These are phyloP conservation scores for Geotrichum klebahnii DNA, from an alignment of 1,139 yeast species.

Conservation along the genomic window DNA sequence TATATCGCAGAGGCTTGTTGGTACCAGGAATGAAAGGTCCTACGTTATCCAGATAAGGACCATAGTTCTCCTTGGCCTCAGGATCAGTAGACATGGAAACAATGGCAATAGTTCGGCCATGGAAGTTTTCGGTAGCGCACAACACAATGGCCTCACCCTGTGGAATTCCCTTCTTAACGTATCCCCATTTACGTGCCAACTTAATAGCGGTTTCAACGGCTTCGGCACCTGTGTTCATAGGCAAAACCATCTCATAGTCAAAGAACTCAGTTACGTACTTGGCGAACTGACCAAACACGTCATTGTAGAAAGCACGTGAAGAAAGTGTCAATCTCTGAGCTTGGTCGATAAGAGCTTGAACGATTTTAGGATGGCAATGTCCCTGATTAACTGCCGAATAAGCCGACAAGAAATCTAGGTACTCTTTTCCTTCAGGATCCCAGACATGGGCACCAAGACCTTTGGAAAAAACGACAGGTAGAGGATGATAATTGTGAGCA, in stretches of 20 bases:
- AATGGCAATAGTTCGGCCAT: slow-evolving; percentile 93
- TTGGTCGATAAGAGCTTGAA: slow-evolving; percentile 80
- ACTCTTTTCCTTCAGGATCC: slow-evolving; percentile 84
- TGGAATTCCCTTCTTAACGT: slow-evolving; percentile 78
- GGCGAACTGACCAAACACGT: slow-evolving; percentile 81
- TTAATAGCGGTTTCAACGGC: slow-evolving; percentile 95
- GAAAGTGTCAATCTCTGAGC: slow-evolving; percentile 79
- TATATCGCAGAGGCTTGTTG: slow-evolving; percentile 38
- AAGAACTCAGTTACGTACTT: slow-evolving; percentile 85
- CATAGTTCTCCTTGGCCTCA: slow-evolving; percentile 83
- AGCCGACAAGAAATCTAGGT: slow-evolving; percentile 80
- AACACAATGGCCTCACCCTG: slow-evolving; percentile 79
- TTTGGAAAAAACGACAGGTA: slow-evolving; percentile 86
- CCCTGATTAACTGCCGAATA: slow-evolving; percentile 98
- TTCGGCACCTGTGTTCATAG: slow-evolving; percentile 98
- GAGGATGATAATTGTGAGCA: slow-evolving; percentile 95
- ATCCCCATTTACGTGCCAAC: slow-evolving; percentile 97
- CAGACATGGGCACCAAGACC: slow-evolving; percentile 92
- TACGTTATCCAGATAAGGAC: slow-evolving; percentile 81
- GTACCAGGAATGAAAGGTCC: slow-evolving; percentile 72
- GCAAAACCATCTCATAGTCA: slow-evolving; percentile 87
- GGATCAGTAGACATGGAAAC: slow-evolving; percentile 96
- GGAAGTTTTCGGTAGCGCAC: slow-evolving; percentile 86
- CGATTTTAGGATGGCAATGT: slow-evolving; percentile 92
- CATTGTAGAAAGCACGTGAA: slow-evolving; percentile 90